Conservation (phyloP, 1,284 basidiomycete species). For the Prillingera fragicola region DNA sequence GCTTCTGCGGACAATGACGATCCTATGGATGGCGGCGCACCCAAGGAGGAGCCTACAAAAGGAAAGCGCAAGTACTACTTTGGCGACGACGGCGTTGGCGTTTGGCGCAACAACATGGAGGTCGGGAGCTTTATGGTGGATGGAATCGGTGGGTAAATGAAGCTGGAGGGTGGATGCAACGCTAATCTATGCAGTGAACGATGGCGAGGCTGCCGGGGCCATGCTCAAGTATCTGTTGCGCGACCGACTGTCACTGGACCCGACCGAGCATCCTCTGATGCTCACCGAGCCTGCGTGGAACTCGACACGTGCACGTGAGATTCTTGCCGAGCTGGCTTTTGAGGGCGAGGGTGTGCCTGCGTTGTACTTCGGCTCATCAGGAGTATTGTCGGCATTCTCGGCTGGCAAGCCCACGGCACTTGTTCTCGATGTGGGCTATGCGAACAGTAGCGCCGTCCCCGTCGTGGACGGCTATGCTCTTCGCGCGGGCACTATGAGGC, state of each 20-base stretch:
- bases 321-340: conserved; percentile 93
- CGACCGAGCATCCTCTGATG: conserved; percentile 80
- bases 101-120: conserved; percentile 86
- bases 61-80: conserved; percentile 65
- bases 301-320: conserved; percentile 77
- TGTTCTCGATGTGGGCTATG: conserved; percentile 87
- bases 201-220: conserved; percentile 68
- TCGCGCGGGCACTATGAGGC: conserved; percentile 60
- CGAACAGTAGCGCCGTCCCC: conserved; percentile 83
- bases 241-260: conserved; percentile 63
- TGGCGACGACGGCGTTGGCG: conserved; percentile 84
- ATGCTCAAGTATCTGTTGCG: conserved; percentile 70
- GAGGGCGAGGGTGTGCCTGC: conserved; percentile 92
- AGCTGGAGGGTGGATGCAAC: not conserved
- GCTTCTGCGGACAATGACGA: conserved; percentile 13
- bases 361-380: conserved; percentile 93
- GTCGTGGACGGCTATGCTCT: conserved; percentile 97
- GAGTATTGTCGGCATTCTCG: conserved; percentile 93
- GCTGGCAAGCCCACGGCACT: conserved; percentile 93
- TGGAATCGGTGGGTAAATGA: conserved; percentile 77
- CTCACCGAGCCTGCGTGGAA: conserved; percentile 98
- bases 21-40: conserved; percentile 29
- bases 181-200: conserved; percentile 56
- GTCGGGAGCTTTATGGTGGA: conserved; percentile 78
- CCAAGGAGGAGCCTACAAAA: conserved; percentile 33